Percentiles rank a stretch among this genome's conserved stretches.
Conservation (phyloP, 169 alveolate species). For the Plasmodium reichenowi region DNA sequence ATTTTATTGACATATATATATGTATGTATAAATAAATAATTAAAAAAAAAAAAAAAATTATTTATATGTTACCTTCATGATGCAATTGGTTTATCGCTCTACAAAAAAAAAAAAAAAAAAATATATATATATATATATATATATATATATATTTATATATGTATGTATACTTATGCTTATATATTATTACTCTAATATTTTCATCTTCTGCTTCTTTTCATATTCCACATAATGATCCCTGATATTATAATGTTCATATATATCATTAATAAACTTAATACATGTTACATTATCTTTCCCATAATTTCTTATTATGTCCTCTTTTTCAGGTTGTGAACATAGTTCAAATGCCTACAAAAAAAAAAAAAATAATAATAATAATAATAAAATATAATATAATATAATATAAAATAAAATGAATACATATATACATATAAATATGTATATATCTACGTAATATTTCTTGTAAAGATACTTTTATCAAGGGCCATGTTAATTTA, state of each 20-base stretch:
- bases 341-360: constrained; percentile 77
- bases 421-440: neutral
- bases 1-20: neutral
- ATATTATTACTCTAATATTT: constrained; percentile 71
- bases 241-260: constrained; percentile 80
- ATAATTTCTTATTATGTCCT: constrained; percentile 78
- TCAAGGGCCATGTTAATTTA: constrained; percentile 85
- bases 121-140: constrained; percentile 1
- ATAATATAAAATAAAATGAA: neutral
- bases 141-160: neutral
- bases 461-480: constrained; percentile 71
- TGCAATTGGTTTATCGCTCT: constrained; percentile 66
- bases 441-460: neutral
- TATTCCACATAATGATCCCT: constrained; percentile 74
- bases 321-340: constrained; percentile 76
- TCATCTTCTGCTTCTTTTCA: constrained; percentile 76
- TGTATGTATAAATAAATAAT: neutral
- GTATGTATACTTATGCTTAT: neutral
- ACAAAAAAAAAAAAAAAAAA: constrained; percentile 1
- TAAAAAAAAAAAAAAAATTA: neutral
- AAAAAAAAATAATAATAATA: no score
- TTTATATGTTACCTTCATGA: constrained; percentile 43
- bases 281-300: constrained; percentile 78
- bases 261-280: constrained; percentile 77
- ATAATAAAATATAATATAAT: neutral